These are phyloP conservation scores for Oryza glumipatula DNA, from an alignment of 176 grass and related monocot genomes.

Conservation along the genomic window DNA sequence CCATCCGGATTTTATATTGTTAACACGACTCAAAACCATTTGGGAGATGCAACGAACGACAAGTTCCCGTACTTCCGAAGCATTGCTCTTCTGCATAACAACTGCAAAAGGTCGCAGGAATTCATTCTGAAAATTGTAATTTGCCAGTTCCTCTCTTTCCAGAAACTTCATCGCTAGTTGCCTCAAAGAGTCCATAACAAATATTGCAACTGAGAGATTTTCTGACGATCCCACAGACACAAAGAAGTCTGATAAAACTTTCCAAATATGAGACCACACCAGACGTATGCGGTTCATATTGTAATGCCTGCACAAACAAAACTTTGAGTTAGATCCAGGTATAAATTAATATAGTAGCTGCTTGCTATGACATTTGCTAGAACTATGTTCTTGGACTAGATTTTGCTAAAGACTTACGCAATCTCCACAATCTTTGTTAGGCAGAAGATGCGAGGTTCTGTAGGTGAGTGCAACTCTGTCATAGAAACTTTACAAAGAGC, in stretches of 20 bases:
- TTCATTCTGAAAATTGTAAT: conserved; percentile 99
- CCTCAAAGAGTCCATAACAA: conserved; percentile 98
- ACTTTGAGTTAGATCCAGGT: conserved; percentile 28
- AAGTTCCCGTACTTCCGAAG: conserved; percentile 90
- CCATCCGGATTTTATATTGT: conserved; percentile 97
- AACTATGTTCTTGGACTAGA: conserved; percentile 25
- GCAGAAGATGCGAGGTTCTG: conserved; percentile 95
- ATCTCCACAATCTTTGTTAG: conserved; percentile 99
- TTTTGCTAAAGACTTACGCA: conserved; percentile 71
- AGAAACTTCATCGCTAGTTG: conserved; percentile 98
- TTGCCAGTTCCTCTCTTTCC: conserved; percentile 92
- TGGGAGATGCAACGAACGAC: conserved; percentile 95
- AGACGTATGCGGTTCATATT: conserved; percentile 97
- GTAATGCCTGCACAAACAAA: conserved; percentile 82
- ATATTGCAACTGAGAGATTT: conserved; percentile 97
- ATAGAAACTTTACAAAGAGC: conserved; percentile 98
- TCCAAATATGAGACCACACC: conserved; percentile 98
- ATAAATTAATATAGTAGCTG: background rate
- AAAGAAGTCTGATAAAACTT: conserved; percentile 93
- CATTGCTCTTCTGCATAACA: conserved; percentile 94
- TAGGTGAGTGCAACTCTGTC: conserved; percentile 86
- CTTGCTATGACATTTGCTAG: conserved; percentile 12
- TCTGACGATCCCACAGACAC: conserved; percentile 91
- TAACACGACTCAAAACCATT: conserved; percentile 97
- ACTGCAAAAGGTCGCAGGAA: conserved; percentile 92